Conservation (phyloP, 257 asterid species). For the Forsythia suspensa region DNA sequence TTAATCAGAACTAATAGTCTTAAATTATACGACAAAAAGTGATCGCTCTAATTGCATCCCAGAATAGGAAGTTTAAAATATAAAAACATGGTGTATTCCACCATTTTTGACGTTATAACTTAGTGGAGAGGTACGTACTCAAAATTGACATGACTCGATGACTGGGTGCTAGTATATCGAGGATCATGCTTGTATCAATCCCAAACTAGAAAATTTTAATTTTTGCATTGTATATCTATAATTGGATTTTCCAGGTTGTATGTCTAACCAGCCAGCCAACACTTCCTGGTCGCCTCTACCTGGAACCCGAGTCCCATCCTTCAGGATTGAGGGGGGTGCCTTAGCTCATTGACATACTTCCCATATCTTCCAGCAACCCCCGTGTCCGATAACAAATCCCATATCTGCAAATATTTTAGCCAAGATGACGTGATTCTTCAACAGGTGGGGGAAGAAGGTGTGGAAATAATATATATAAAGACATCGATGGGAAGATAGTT, state of each 20-base stretch:
- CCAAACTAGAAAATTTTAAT: too few species aligned
- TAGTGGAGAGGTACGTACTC: not conserved
- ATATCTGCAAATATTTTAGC: conserved; percentile 44
- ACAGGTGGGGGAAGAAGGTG: too few species aligned
- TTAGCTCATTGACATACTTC: conserved; percentile 23
- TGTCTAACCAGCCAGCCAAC: not conserved
- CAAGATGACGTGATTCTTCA: not conserved
- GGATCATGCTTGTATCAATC: not conserved
- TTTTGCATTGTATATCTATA: not conserved
- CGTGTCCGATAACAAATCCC: conserved; percentile 62
- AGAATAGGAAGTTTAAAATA: too few species aligned
- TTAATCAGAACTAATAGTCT: not conserved
- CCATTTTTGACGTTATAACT: not conserved
- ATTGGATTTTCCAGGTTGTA: not conserved
- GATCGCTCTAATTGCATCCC: too few species aligned
- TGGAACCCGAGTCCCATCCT: not conserved
- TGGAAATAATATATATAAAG: not conserved
- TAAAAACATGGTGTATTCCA: not conserved
- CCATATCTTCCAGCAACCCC: conserved; percentile 53
- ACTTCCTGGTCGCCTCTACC: not conserved
- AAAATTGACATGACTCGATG: not conserved
- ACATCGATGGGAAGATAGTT: not conserved
- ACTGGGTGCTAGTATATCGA: not conserved
- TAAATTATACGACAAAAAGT: too few species aligned
- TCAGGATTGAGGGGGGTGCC: not conserved